These are phyloP conservation scores for Theileria luwenshuni DNA, from an alignment of 169 alveolate genomes.

Conservation along the genomic window DNA sequence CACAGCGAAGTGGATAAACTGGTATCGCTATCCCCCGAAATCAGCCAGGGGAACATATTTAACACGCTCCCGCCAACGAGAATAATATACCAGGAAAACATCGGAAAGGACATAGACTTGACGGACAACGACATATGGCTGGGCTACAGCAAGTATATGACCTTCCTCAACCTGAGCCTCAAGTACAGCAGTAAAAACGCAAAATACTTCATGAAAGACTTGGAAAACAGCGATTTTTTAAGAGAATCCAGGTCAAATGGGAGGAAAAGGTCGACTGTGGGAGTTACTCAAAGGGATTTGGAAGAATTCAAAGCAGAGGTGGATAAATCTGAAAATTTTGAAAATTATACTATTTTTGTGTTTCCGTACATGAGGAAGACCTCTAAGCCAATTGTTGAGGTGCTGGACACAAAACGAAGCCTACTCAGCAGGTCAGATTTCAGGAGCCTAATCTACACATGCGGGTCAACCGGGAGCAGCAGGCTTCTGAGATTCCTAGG, in stretches of 20 bases:
- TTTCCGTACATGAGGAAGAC: constrained; percentile 46
- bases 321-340: background rate
- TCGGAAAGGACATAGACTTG: background rate
- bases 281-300: background rate
- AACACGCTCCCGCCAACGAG: constrained; percentile 9
- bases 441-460: constrained; percentile 36
- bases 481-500: constrained; percentile 43
- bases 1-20: constrained; percentile 27
- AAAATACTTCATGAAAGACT: background rate
- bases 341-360: constrained; percentile 53
- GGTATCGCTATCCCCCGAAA: constrained; percentile 29
- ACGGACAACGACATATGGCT: constrained; percentile 66
- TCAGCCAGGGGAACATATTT: constrained; percentile 12
- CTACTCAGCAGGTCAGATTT: constrained; percentile 30
- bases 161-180: constrained; percentile 21
- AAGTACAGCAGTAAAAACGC: background rate
- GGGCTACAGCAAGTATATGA: constrained; percentile 44
- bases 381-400: constrained; percentile 28
- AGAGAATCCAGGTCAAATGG: background rate
- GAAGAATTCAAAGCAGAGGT: background rate
- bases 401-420: constrained; percentile 8
- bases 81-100: constrained; percentile 46
- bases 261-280: background rate
- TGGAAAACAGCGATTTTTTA: background rate
- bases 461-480: constrained; percentile 70